These are phyloP conservation scores for Lentinula guzmanii DNA, from an alignment of 768 basidiomycete species.

Conservation along the genomic window DNA sequence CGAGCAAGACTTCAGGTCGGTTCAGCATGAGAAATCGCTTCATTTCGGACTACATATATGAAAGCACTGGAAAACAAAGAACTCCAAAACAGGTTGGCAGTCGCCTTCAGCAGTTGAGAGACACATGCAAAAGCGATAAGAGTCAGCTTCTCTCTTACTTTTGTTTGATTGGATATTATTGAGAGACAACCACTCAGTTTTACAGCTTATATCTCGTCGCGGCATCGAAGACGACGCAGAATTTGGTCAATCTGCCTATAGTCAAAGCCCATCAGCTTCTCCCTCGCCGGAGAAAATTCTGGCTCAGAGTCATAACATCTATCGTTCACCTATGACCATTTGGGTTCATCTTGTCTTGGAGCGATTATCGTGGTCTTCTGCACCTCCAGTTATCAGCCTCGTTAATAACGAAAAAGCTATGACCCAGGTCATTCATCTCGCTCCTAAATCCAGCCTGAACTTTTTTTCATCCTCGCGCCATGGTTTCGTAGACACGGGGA, in stretches of 20 bases:
- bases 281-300: constrained; percentile 9
- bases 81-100: constrained; percentile 57
- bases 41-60: constrained; percentile 53
- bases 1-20: constrained; percentile 43
- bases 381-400: constrained; percentile 16
- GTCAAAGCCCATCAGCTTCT: constrained; percentile 5
- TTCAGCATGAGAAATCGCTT: constrained; percentile 58
- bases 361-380: constrained; percentile 9
- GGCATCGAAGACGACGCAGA: constrained; percentile 7
- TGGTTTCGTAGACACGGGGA: constrained; percentile 16
- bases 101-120: constrained; percentile 50
- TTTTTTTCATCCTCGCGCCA: background rate
- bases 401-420: constrained; percentile 11
- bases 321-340: constrained; percentile 11
- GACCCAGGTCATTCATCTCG: constrained; percentile 15
- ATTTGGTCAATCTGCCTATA: background rate
- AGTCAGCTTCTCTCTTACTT: constrained; percentile 17
- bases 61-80: constrained; percentile 42
- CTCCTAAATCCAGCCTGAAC: constrained; percentile 10
- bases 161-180: background rate
- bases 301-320: background rate
- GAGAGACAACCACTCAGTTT: constrained; percentile 13
- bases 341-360: constrained; percentile 19
- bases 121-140: constrained; percentile 40
- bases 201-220: constrained; percentile 23